Evolutionary conservation across 805 yeast species (phyloP).

Genomic region (Ogataea zsoltii): DNA sequence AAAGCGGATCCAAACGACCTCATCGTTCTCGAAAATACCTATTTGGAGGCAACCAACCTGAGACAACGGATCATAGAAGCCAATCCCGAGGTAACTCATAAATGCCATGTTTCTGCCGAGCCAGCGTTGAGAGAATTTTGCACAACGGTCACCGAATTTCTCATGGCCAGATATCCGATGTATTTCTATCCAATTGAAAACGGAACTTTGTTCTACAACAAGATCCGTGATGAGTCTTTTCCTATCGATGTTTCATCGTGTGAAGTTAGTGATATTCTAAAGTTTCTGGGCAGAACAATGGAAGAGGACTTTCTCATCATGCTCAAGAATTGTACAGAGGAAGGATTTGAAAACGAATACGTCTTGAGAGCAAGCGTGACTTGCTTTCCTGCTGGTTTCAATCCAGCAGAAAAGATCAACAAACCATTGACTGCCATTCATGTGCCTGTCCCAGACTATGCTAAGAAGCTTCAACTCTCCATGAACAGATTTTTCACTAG

Average conservation of each 20-base stretch:
- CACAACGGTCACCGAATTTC: slow-evolving; percentile 34
- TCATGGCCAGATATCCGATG: slow-evolving; percentile 53
- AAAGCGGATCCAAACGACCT: slow-evolving; percentile 51
- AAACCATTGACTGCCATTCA: slow-evolving; percentile 62
- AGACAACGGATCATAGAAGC: slow-evolving; percentile 37
- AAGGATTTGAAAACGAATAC: slow-evolving; percentile 51
- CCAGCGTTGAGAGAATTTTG: slow-evolving; percentile 52
- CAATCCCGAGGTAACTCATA: slow-evolving; percentile 36
- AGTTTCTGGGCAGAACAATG: slow-evolving; percentile 32
- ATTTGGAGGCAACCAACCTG: slow-evolving; percentile 44
- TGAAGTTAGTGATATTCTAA: slow-evolving; percentile 17
- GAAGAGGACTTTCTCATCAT: slow-evolving; percentile 68
- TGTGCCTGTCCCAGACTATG: slow-evolving; percentile 71
- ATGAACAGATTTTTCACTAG: slow-evolving; percentile 69
- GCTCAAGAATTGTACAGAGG: slow-evolving; percentile 40
- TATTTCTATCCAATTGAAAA: slow-evolving; percentile 39
- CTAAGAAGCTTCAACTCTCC: slow-evolving; percentile 51
- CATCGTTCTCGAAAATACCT: slow-evolving; percentile 63
- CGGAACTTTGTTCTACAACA: slow-evolving; percentile 34
- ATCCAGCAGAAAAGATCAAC: slow-evolving; percentile 55
- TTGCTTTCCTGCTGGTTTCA: slow-evolving; percentile 74
- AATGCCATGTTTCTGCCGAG: slow-evolving; percentile 33
- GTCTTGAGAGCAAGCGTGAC: slow-evolving; percentile 55
- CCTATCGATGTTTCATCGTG: slow-evolving; percentile 31
- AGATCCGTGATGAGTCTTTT: slow-evolving; percentile 41